These are phyloP conservation scores for Didymella keratinophila DNA, from an alignment of 2,329 filamentous ascomycete species.

Conservation along the genomic window DNA sequence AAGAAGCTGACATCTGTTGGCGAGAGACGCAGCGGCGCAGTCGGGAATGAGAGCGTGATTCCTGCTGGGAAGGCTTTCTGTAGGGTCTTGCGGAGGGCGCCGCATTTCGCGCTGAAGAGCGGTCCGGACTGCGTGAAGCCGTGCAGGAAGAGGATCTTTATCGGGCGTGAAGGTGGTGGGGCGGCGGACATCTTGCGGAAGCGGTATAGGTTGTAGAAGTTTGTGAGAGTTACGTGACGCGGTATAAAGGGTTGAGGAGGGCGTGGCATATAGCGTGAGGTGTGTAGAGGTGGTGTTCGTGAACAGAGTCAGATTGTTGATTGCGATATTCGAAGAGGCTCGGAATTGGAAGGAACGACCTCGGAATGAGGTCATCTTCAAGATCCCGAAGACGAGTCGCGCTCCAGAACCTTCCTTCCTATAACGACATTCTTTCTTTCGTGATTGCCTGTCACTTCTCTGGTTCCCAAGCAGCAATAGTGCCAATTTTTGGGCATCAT, in stretches of 20 bases:
- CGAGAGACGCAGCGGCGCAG: slow-evolving; percentile 54
- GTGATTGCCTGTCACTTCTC: too few species aligned
- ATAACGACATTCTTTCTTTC: not conserved
- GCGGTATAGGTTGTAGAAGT: slow-evolving; percentile 29
- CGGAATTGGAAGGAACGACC: slow-evolving; percentile 1
- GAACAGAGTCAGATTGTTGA: not conserved
- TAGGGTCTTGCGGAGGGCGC: slow-evolving; percentile 82
- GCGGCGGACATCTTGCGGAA: slow-evolving; percentile 43
- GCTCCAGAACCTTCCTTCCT: not conserved
- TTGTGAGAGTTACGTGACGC: slow-evolving; percentile 25
- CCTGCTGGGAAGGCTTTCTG: slow-evolving; percentile 72
- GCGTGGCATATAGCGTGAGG: slow-evolving; percentile 4
- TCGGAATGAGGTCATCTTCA: slow-evolving; percentile 16
- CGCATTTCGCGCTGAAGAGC: slow-evolving; percentile 86
- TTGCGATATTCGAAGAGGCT: not conserved
- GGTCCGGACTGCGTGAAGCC: slow-evolving; percentile 91
- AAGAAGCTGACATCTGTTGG: slow-evolving; percentile 63
- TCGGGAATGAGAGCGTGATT: slow-evolving; percentile 58
- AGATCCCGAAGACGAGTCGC: not conserved
- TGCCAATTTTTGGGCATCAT: too few species aligned
- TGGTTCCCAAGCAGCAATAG: too few species aligned
- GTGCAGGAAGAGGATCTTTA: slow-evolving; percentile 61
- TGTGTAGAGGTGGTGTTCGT: not conserved
- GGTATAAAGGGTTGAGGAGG: slow-evolving; percentile 9
- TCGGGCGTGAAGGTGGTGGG: slow-evolving; percentile 43